These are phyloP conservation scores for Botrytis pseudocinerea DNA, from an alignment of 2,329 filamentous ascomycete species.

Conservation along the genomic window DNA sequence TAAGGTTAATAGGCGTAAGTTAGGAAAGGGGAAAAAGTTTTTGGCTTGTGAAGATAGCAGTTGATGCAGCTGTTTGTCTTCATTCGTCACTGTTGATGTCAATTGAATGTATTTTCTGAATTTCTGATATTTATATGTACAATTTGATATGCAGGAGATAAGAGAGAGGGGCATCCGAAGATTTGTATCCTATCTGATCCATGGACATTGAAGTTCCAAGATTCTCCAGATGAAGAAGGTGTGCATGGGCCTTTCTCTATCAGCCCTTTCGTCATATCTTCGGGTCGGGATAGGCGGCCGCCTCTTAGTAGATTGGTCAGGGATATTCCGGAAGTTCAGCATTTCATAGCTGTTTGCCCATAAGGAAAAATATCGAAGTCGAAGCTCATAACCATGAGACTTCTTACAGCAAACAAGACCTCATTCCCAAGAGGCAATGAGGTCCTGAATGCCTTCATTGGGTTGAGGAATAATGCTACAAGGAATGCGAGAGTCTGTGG, in stretches of 20 bases:
- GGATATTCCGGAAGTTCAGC: background rate
- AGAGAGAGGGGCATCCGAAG: background rate
- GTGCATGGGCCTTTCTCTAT: background rate
- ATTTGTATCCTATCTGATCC: background rate
- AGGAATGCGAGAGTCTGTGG: conserved; percentile 30
- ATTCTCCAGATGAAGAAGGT: background rate
- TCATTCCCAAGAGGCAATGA: conserved; percentile 27
- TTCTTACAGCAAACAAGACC: conserved; percentile 27
- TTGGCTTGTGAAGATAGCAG: conserved; percentile 15
- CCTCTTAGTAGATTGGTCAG: background rate
- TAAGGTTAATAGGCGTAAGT: background rate
- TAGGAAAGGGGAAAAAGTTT: background rate
- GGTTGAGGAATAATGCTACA: conserved; percentile 29
- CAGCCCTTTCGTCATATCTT: conserved; percentile 9
- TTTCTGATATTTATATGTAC: conserved; percentile 1
- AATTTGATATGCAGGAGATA: conserved; percentile 5
- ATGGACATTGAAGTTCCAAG: conserved; percentile 3
- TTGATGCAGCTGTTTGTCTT: background rate
- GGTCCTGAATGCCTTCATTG: conserved; percentile 30
- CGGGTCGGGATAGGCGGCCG: conserved; percentile 6
- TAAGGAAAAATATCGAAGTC: background rate
- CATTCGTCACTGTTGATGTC: background rate
- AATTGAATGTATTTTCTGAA: background rate
- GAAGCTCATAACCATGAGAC: conserved; percentile 31
- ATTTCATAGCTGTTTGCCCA: conserved; percentile 2